Percentiles rank a stretch among this genome's conserved stretches.
Evolutionary conservation across 176 grass and related monocot species (phyloP).

Genomic region (maize (Zea mays)): DNA sequence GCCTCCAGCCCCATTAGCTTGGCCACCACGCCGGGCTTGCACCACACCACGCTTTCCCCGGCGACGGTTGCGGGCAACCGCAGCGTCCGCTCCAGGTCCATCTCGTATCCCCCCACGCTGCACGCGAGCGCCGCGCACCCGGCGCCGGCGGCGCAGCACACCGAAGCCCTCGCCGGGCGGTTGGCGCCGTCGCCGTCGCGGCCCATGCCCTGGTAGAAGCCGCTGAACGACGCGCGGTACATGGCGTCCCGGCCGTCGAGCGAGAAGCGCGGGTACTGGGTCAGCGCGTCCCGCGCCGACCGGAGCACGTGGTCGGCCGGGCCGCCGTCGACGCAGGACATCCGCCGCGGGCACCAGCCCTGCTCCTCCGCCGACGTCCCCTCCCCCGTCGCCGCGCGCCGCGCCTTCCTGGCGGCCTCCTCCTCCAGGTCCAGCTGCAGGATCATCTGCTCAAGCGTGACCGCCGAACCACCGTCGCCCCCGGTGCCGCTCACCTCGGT

Average conservation of each 20-base stretch:
- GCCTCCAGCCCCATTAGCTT: constrained; percentile 88
- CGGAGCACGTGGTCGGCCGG: constrained; percentile 69
- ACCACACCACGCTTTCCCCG: constrained; percentile 88
- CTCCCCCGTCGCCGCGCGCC: neutral
- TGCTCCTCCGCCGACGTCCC: neutral
- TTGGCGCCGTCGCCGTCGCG: neutral
- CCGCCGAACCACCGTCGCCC: neutral
- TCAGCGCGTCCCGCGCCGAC: constrained; percentile 71
- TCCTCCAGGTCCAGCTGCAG: constrained; percentile 89
- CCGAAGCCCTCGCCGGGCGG: constrained; percentile 29
- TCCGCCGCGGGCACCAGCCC: constrained; percentile 48
- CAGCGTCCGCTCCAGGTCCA: constrained; percentile 69
- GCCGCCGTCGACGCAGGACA: constrained; percentile 79
- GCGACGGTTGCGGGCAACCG: constrained; percentile 67
- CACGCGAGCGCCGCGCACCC: constrained; percentile 40
- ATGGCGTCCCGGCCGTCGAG: constrained; percentile 91
- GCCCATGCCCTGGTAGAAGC: constrained; percentile 35
- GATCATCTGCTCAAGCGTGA: constrained; percentile 94
- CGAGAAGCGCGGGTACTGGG: constrained; percentile 89
- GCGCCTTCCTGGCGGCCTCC: constrained; percentile 54
- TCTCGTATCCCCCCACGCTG: constrained; percentile 38
- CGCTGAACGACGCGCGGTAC: constrained; percentile 75
- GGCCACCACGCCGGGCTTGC: constrained; percentile 80
- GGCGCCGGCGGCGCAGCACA: constrained; percentile 30
- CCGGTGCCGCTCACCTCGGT: constrained; percentile 29